Evolutionary conservation across 164 flowering plant genomes (phyloP).

Genomic region (Akebia trifoliata): DNA sequence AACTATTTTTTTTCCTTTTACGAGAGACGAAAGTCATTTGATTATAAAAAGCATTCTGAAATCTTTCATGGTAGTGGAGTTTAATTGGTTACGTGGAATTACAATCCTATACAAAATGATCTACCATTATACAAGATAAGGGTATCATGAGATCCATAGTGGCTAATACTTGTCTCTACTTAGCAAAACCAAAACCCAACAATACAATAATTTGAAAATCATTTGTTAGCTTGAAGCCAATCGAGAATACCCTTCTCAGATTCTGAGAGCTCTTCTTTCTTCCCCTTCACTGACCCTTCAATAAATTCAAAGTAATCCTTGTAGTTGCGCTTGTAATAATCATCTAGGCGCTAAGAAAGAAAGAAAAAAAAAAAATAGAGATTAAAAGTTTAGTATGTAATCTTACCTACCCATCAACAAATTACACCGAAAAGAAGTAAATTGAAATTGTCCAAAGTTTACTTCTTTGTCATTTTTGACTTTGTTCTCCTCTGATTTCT

Average conservation of each 20-base stretch:
- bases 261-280: slow-evolving; percentile 54
- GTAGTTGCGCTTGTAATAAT: slow-evolving; percentile 84
- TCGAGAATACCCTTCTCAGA: slow-evolving; percentile 81
- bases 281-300: slow-evolving; percentile 60
- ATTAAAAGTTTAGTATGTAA: neutral
- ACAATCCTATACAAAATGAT: too few species aligned
- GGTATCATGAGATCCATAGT: too few species aligned
- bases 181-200: too few species aligned
- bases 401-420: too few species aligned
- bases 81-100: too few species aligned
- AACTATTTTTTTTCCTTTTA: too few species aligned
- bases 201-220: neutral
- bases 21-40: too few species aligned
- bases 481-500: slow-evolving; percentile 85
- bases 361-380: neutral
- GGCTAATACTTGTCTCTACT: too few species aligned
- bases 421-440: neutral
- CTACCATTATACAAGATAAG: too few species aligned
- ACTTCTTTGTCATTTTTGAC: slow-evolving; percentile 88
- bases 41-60: too few species aligned
- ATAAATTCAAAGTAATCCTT: slow-evolving; percentile 79
- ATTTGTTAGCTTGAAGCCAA: slow-evolving; percentile 68
- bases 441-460: neutral
- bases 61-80: too few species aligned
- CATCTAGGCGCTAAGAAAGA: slow-evolving; percentile 60